Evolutionary conservation across 176 grass and related monocot genomes (phyloP).

Genomic region (bread wheat (Triticum aestivum)): DNA sequence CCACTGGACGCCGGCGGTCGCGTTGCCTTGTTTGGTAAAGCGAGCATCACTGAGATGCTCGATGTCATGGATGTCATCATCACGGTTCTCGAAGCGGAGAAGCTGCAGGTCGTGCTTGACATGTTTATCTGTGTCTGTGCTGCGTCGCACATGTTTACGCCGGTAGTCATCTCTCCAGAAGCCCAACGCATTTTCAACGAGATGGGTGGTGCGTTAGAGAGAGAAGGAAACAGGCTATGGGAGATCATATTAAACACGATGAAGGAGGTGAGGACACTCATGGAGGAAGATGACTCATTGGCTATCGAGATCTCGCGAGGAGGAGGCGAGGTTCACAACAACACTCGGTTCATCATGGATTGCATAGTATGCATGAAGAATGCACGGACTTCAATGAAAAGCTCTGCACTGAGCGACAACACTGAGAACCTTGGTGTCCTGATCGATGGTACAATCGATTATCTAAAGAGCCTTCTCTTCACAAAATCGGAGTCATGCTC

Average conservation of each 20-base stretch:
- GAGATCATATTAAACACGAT: background rate
- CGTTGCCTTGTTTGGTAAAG: background rate
- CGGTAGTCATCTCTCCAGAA: background rate
- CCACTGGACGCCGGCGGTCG: background rate
- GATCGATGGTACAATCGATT: background rate
- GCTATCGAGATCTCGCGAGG: background rate
- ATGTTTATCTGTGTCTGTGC: background rate
- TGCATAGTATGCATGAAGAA: background rate
- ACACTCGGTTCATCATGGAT: background rate
- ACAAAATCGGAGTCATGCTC: background rate
- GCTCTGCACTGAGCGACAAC: too few species aligned
- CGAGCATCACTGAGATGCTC: background rate
- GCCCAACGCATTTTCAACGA: background rate
- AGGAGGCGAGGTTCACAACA: background rate
- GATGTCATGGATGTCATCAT: background rate
- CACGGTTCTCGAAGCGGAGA: background rate
- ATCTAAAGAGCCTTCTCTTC: too few species aligned
- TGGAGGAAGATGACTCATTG: background rate
- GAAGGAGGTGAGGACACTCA: background rate
- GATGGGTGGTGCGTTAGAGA: background rate
- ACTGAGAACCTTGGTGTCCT: too few species aligned
- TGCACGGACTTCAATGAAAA: too few species aligned
- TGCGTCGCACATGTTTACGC: background rate
- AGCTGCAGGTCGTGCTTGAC: background rate
- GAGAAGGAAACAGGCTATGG: accelerated